These are phyloP conservation scores for Pythium dissimile DNA, from an alignment of 352 stramenopile genomes.

Conservation along the genomic window DNA sequence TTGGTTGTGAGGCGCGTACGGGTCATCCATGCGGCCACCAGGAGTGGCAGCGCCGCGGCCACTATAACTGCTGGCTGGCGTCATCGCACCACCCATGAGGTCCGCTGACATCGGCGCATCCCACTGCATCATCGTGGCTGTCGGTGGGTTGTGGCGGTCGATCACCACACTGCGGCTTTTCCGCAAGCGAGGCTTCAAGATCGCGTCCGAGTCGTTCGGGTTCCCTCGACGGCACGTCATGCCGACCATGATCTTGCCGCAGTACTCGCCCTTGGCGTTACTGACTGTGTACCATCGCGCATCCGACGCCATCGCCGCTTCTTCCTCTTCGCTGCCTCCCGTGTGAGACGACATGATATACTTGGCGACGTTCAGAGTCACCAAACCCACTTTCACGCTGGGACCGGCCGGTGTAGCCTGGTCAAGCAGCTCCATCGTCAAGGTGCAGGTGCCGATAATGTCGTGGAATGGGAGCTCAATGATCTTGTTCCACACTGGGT, in stretches of 20 bases:
- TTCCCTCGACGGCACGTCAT: conserved; percentile 62
- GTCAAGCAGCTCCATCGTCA: conserved; percentile 78
- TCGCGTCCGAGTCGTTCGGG: conserved; percentile 14
- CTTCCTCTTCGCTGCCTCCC: conserved; percentile 46
- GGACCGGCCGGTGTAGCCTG: conserved; percentile 23
- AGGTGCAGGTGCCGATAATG: conserved; percentile 68
- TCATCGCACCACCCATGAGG: conserved; percentile 19
- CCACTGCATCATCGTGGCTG: conserved; percentile 75
- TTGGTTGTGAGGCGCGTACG: conserved; percentile 12
- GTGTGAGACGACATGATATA: conserved; percentile 68
- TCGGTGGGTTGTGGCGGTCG: conserved; percentile 62
- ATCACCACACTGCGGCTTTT: conserved; percentile 80
- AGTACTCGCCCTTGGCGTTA: conserved; percentile 85
- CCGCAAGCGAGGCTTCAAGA: conserved; percentile 47
- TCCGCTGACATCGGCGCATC: conserved; percentile 24
- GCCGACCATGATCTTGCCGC: conserved; percentile 75
- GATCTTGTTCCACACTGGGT: conserved; percentile 82
- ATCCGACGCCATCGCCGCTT: conserved; percentile 65
- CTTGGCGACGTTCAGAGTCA: conserved; percentile 76
- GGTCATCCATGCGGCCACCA: conserved; percentile 9
- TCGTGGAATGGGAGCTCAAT: conserved; percentile 72
- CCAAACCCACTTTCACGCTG: conserved; percentile 55
- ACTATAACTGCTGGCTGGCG: conserved; percentile 18
- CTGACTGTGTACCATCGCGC: conserved; percentile 84
- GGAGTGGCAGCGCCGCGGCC: conserved; percentile 9